These are phyloP conservation scores for Marchantia paleacea DNA, from an alignment of 225 moss, liverwort and hornwort genomes.

Conservation along the genomic window DNA sequence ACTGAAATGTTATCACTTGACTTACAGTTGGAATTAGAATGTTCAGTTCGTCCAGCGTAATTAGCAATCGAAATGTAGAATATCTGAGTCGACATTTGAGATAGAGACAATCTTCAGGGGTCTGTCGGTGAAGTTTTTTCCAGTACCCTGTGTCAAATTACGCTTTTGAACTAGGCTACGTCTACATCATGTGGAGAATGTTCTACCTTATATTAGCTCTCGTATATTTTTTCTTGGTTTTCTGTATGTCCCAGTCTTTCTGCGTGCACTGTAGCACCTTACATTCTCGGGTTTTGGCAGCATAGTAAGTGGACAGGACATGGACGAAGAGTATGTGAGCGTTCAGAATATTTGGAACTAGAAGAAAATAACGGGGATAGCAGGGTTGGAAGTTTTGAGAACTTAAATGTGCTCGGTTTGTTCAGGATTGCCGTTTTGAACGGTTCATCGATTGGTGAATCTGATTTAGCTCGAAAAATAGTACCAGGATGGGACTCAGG, in stretches of 20 bases:
- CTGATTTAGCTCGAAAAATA: constrained; percentile 77
- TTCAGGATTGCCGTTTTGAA: constrained; percentile 24
- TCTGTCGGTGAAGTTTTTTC: too few relatives aligned
- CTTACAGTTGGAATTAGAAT: neutral
- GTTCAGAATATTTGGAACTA: neutral
- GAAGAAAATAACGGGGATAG: neutral
- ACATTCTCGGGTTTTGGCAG: neutral
- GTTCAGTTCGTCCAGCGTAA: too few relatives aligned
- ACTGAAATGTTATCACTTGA: neutral
- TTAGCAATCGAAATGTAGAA: too few relatives aligned
- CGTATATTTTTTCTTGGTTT: too few relatives aligned
- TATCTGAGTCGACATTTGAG: neutral
- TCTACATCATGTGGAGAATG: too few relatives aligned
- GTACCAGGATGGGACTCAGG: constrained; percentile 83
- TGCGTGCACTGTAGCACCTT: too few relatives aligned
- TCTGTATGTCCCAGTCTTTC: too few relatives aligned
- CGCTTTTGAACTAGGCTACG: too few relatives aligned
- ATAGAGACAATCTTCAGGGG: neutral
- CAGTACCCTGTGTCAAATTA: too few relatives aligned
- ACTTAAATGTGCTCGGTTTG: neutral
- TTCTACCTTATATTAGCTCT: too few relatives aligned
- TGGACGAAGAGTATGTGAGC: neutral
- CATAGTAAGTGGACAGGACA: neutral
- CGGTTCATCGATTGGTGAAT: constrained; percentile 63
- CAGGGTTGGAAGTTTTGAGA: neutral